Evolutionary conservation across 805 yeast species (phyloP), one percentile per base, ranked within the genome.

Genomic region (Yarrowia keelungensis): DNA sequence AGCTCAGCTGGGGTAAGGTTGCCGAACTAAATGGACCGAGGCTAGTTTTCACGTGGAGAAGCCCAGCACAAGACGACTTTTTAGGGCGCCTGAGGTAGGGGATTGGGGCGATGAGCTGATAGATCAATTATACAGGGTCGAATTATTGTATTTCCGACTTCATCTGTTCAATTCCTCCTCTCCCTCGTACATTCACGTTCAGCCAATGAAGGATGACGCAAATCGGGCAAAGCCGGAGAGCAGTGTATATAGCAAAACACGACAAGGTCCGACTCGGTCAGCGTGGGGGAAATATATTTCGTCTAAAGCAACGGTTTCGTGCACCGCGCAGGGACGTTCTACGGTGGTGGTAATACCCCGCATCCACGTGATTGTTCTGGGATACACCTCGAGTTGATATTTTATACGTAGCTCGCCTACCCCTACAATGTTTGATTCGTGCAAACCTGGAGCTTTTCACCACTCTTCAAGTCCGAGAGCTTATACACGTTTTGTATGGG

Each of bases 1-100:
- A 59, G 51, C 65, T 59, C 65, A 59, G 51, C 65, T 59, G 65
- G 65, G 65, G 65, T 59, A 59, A 59, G 51, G 65, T 59, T 59
- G 51, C 65, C 65, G 65, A 59, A 59, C 42, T 59, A 42, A 56
- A 56, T 26, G 65, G 16, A 45, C 65, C 65, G 65, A 59, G 65
- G 65, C 65, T 43, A 43, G 50, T 59, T 59, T 59, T 59, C 65
- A 59, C 65, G 51, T 59, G 65, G 62, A 56, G 59, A 39, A 39
- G 32, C 14, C 26, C 46, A 8, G 10, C 32, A 26, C 32, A 5
- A 26, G 32, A 26, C 32, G 32, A 26, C 32, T 26, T 26, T 26
- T 26, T 26, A 26, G 32, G 7, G 32, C 32, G 32, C 32, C 7
- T 26, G 32, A 26, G 7, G 32, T 0, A 3, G 3, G 32, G 7